phyloP scores from a whole-genome alignment of 140 eudicot genomes.

The Senecio squalidus region DNA sequence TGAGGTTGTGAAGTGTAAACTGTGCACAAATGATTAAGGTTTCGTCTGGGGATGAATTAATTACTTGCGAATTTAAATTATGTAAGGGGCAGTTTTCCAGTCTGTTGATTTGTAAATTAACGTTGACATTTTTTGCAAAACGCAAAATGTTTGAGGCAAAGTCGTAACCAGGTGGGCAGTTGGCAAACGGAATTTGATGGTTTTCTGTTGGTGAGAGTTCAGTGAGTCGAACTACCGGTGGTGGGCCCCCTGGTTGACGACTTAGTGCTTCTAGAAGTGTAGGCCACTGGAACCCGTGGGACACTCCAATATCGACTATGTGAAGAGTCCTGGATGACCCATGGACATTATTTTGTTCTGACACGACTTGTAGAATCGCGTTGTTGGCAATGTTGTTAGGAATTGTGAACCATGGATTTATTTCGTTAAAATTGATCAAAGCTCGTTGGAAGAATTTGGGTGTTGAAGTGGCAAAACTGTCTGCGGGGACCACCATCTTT shows the following conservation, averaged over 20 bases:
- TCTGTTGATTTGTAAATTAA: constrained; percentile 61
- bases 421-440: constrained; percentile 58
- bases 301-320: constrained; percentile 75
- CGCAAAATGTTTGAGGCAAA: constrained; percentile 46
- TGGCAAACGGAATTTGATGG: constrained; percentile 50
- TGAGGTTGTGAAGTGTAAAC: constrained; percentile 61
- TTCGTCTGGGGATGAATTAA: constrained; percentile 51
- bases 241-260: constrained; percentile 68
- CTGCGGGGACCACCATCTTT: constrained; percentile 8
- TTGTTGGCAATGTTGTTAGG: constrained; percentile 80
- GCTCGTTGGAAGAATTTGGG: constrained; percentile 55
- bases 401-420: constrained; percentile 76
- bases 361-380: constrained; percentile 63
- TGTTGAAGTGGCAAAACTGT: constrained; percentile 44
- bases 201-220: constrained; percentile 43
- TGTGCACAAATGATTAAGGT: constrained; percentile 65
- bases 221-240: constrained; percentile 72
- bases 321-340: constrained; percentile 36
- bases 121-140: constrained; percentile 47
- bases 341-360: constrained; percentile 26
- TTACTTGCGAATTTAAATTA: constrained; percentile 40
- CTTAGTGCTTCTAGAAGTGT: constrained; percentile 66
- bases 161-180: constrained; percentile 48
- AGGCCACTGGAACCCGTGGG: constrained; percentile 88
- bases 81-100: constrained; percentile 49